Base-by-base conservation (phyloP, 495 filamentous ascomycete species). In the Aspergillus ostianus region DNA sequence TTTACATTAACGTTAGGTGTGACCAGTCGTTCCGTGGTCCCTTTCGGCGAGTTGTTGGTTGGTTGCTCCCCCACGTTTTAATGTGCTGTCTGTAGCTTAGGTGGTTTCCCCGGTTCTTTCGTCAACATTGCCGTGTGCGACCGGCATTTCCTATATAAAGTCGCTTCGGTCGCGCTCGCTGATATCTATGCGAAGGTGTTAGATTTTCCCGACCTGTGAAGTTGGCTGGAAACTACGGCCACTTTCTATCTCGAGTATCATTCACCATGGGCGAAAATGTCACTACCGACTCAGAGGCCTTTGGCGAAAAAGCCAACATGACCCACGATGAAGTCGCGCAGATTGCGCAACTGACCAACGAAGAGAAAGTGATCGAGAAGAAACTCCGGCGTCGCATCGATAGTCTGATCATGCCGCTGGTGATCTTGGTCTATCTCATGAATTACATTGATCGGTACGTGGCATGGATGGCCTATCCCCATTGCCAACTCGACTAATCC, bases 381-480 rank as follows among this genome's bases (percentile, higher is more conserved):
- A 74, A 78, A 58, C 64, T 85, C 57, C 70, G 72, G 18, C 59
- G 61, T 7, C 79, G 76, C 44, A 84, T 86, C 55, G 83, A 85
- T 59, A 50, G 70, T 5, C 57, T 82, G 55, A 78, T 85, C 50
- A 80, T 86, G 77, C 83, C 83, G 6, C 59, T 82, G 65, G 75
- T 84, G 0, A 82, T 85, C 53, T 53, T 82, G 26, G 79, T 84
- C 7, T 85, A 84, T 57, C 67, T 85, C 32, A 77, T 85, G 72
- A 85, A 85, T 57, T 83, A 83, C 60, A 82, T 84, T 32, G 81
- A 85, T 61, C 77, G 80, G 68, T 79, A 69, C 2, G 70, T 30
- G 13, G 17, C 5, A 20, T 23, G 29, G 0, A 12, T 23, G 7
- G 9, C 21, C 18, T 12, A 5, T 15, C 13, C 19, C 9, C 3